Conservation (phyloP, 331 rosid genomes). For the Acacia pycnantha region DNA sequence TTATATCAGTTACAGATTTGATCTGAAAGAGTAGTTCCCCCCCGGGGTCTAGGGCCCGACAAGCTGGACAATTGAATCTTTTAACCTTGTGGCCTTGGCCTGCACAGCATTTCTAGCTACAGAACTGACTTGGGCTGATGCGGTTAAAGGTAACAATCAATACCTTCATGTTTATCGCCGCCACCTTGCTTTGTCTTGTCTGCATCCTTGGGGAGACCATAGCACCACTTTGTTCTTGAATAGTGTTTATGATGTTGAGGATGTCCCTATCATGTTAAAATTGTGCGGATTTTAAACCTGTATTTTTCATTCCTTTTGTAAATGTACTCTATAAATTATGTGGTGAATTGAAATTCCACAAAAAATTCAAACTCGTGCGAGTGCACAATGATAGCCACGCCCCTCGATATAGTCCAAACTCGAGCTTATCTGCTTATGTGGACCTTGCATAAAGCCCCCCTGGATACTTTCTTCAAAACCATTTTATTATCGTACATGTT, state of each 20-base stretch:
- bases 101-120: not conserved
- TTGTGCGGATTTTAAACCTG: not conserved
- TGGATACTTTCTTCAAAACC: conserved; percentile 18
- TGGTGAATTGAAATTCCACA: not conserved
- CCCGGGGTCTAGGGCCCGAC: not conserved
- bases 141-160: not conserved
- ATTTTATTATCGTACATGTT: conserved; percentile 10
- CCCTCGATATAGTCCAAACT: conserved; percentile 24
- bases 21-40: not conserved
- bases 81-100: not conserved
- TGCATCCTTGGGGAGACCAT: not conserved
- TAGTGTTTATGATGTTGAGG: not conserved
- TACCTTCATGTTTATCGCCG: not conserved
- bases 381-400: conserved; percentile 15
- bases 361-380: not conserved
- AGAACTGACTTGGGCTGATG: not conserved
- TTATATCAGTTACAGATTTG: not conserved
- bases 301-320: not conserved
- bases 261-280: not conserved
- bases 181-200: conserved; percentile 21
- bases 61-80: conserved; percentile 1
- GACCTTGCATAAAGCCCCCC: conserved; percentile 26
- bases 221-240: not conserved
- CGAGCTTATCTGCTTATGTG: conserved; percentile 22
- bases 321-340: not conserved